Base-by-base conservation (phyloP, 129 eudicot species). In the Pulicaria dysenterica region DNA sequence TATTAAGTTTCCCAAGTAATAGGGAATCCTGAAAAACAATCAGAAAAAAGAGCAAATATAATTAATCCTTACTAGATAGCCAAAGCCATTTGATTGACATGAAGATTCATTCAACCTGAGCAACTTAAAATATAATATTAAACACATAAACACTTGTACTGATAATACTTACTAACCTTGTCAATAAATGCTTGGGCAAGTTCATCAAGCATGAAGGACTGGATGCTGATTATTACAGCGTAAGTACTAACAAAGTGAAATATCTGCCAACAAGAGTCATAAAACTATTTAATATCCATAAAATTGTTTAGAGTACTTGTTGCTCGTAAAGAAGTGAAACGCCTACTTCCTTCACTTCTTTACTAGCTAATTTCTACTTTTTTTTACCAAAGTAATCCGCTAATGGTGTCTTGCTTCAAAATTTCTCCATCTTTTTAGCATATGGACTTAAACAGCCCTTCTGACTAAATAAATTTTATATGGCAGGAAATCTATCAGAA, bases 181-280 rank as follows among this genome's bases (percentile, higher is more conserved):
- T 90, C 97, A 56, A 78, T 77, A 76, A 94, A 90, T 53, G 99
- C 83, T 57, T 85, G 86, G 2, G 89, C 89, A 77, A 94, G 85
- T 80, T 90, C 99, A 74, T 94, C 97, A 36, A 94, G 57, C 56
- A 91, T 94, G 80, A 94, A 88, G 54, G 99, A 80, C 65, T 70
- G 43, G 50, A 83, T 74, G 64, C 83, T 64, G n/a, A 90, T 69
- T 56, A 79, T 79, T 74, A 66, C 86, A 69, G 96, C 97, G 75
- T 90, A 90, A 14, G 97, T 90, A 81, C 84, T 84, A 56, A 94
- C 74, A 58, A 94, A 94, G 80, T 86, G 96, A 87, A 84, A 94
- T 49, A 82, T 89, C 99, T 94, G 90, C 70, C 70, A 15, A 80
- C 15, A 70, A 58, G 67, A 69, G 58, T 72, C 16, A 60, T 17